These are phyloP conservation scores for Amanita exitialis DNA, from an alignment of 768 basidiomycete genomes.

Conservation along the genomic window DNA sequence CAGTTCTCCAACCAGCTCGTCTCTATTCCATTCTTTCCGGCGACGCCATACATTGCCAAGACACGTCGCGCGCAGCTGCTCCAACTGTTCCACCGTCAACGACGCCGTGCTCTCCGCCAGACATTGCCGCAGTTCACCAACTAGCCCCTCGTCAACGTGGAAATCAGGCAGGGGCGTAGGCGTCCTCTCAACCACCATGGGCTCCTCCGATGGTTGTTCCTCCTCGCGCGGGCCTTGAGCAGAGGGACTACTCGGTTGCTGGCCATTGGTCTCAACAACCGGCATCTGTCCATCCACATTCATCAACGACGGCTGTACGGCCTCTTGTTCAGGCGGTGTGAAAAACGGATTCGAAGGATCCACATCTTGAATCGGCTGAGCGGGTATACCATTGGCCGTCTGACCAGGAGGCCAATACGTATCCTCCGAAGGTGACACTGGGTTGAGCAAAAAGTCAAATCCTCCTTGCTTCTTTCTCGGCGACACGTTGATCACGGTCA, in stretches of 20 bases:
- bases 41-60: conserved; percentile 77
- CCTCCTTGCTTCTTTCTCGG: conserved; percentile 16
- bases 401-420: conserved; percentile 11
- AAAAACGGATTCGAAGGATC: conserved; percentile 15
- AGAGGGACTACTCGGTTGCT: neutral
- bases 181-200: conserved; percentile 46
- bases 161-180: conserved; percentile 78
- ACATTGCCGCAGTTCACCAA: conserved; percentile 37
- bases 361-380: conserved; percentile 6
- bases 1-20: conserved; percentile 51
- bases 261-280: neutral
- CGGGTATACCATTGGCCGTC: conserved; percentile 5
- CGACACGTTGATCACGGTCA: neutral
- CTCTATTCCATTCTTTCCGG: conserved; percentile 77
- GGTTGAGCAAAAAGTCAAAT: conserved; percentile 47
- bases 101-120: conserved; percentile 44
- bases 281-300: neutral
- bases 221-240: neutral
- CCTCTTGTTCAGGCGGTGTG: neutral
- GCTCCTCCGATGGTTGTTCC: conserved; percentile 7
- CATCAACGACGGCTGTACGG: neutral
- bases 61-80: conserved; percentile 83
- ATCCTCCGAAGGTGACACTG: conserved; percentile 25
- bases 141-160: conserved; percentile 38
- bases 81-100: conserved; percentile 82